A percentile compares a stretch with the other conserved stretches of the same genome.
phyloP scores from a whole-genome alignment of 805 yeast genomes.

The Starmera amethionina region DNA sequence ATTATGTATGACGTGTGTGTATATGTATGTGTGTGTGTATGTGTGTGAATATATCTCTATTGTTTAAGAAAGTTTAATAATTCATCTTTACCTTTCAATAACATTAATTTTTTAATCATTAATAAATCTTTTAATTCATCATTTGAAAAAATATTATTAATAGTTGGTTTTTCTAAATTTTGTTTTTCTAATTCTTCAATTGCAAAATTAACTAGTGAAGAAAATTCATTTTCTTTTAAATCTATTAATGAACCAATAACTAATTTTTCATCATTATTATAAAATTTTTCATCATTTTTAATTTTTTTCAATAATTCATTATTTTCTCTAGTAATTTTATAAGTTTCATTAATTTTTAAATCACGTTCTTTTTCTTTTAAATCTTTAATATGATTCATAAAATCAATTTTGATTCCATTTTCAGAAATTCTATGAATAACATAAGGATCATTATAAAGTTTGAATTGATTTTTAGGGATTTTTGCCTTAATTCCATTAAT shows the following conservation, averaged over 20 bases:
- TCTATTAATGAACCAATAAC: constrained; percentile 22
- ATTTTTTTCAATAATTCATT: constrained; percentile 25
- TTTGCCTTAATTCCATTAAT: constrained; percentile 25
- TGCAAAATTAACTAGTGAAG: constrained; percentile 37
- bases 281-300: constrained; percentile 15
- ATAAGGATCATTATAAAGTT: constrained; percentile 24
- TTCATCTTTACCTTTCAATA: constrained; percentile 59
- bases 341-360: constrained; percentile 24
- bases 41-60: not conserved
- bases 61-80: constrained; percentile 46
- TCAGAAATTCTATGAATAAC: constrained; percentile 61
- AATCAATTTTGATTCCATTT: constrained; percentile 57
- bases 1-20: too few relatives aligned
- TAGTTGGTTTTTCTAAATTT: constrained; percentile 8
- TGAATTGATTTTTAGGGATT: constrained; percentile 16
- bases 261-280: constrained; percentile 20
- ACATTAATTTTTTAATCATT: constrained; percentile 50
- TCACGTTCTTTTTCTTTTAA: constrained; percentile 20
- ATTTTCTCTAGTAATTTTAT: constrained; percentile 24
- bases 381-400: constrained; percentile 42
- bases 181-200: constrained; percentile 11
- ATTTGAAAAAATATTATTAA: constrained; percentile 2
- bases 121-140: constrained; percentile 42
- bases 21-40: too few relatives aligned
- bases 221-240: constrained; percentile 31